Conservation (phyloP, 768 basidiomycete species). For the Obba rivulosa region DNA sequence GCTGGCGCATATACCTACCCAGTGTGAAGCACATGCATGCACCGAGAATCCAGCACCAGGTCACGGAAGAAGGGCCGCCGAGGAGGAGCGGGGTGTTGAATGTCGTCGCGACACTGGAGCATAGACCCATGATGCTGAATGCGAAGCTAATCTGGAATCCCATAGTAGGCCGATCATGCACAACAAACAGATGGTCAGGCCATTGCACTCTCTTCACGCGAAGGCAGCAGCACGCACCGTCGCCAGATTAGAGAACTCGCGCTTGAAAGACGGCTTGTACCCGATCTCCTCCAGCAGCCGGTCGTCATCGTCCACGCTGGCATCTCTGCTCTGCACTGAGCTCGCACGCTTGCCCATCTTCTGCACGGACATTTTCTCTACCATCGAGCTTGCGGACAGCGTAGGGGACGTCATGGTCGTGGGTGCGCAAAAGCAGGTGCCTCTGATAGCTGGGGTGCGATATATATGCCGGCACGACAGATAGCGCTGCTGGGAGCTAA, state of each 20-base stretch:
- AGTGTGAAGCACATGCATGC: constrained; percentile 70
- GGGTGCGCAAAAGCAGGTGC: no score
- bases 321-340: no score
- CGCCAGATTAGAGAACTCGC: constrained; percentile 82
- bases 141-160: constrained; percentile 58
- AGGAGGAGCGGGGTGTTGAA: constrained; percentile 69
- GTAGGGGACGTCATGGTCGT: no score
- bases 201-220: no score
- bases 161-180: background rate
- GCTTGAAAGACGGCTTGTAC: constrained; percentile 75
- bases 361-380: no score
- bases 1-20: constrained; percentile 24
- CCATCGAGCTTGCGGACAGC: no score
- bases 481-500: no score
- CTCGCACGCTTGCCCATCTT: no score
- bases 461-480: no score
- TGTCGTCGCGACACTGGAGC: constrained; percentile 72
- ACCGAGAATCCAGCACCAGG: constrained; percentile 75
- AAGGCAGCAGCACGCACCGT: constrained; percentile 40
- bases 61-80: constrained; percentile 67
- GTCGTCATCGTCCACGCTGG: constrained; percentile 44
- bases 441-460: no score
- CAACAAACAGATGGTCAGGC: background rate
- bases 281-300: constrained; percentile 60
- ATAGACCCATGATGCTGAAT: constrained; percentile 78